Percentiles rank a stretch among this genome's conserved stretches.
Evolutionary conservation across 129 eudicot species (phyloP).

Genomic region (Flaveria bidentis): DNA sequence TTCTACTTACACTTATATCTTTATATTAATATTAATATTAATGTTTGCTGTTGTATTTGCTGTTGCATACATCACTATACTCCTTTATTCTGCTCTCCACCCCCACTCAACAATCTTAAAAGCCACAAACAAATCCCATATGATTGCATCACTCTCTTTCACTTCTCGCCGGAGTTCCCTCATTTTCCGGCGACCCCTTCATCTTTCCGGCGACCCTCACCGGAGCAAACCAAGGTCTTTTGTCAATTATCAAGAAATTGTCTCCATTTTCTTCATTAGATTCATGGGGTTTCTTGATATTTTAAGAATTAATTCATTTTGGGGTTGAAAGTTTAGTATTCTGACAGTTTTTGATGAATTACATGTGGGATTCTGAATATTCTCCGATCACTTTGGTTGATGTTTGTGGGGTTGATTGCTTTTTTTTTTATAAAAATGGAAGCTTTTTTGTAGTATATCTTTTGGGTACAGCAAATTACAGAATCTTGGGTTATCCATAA

Average conservation of each 20-base stretch:
- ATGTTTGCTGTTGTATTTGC: background rate
- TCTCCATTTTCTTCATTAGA: background rate
- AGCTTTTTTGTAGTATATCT: slow-evolving; percentile 15
- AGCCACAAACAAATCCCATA: background rate
- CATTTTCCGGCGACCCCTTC: background rate
- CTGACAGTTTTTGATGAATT: background rate
- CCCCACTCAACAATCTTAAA: background rate
- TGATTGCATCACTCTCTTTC: background rate
- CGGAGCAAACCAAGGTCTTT: background rate
- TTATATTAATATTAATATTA: background rate
- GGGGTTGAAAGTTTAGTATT: too few relatives aligned
- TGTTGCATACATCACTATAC: slow-evolving; percentile 14
- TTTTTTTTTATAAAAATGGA: background rate
- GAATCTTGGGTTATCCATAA: slow-evolving; percentile 8
- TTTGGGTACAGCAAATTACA: slow-evolving; percentile 15
- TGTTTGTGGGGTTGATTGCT: background rate
- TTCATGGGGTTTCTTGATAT: background rate
- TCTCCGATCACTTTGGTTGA: background rate
- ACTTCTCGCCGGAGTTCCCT: background rate
- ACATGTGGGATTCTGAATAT: background rate
- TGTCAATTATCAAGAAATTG: background rate
- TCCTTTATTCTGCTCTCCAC: background rate
- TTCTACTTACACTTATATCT: background rate
- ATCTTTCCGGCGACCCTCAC: background rate
- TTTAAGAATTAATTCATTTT: too few relatives aligned